These are phyloP conservation scores for Microbotryum intermedium DNA, from an alignment of 1,284 basidiomycete genomes.

Conservation along the genomic window DNA sequence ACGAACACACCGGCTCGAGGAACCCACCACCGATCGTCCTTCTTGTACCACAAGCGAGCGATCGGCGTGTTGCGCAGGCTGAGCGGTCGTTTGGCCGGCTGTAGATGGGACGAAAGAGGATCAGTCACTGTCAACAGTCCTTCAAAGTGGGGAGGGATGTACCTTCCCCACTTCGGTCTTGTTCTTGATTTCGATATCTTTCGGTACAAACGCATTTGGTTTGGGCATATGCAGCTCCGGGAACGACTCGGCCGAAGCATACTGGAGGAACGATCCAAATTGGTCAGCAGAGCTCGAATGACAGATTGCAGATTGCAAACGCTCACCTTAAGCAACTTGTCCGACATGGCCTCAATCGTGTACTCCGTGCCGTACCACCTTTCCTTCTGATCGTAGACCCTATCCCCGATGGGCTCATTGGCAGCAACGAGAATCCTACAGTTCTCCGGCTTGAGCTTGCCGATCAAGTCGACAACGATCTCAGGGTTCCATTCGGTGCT, in stretches of 20 bases:
- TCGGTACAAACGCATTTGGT: conserved; percentile 82
- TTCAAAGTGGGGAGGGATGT: conserved; percentile 13
- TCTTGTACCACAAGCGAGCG: conserved; percentile 84
- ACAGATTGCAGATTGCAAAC: not conserved
- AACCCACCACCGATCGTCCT: conserved; percentile 90
- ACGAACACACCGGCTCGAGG: conserved; percentile 71
- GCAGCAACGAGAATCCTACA: conserved; percentile 72
- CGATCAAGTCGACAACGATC: conserved; percentile 58
- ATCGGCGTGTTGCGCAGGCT: conserved; percentile 63
- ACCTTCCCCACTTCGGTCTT: conserved; percentile 60
- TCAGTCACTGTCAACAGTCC: not conserved
- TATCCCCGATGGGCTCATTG: conserved; percentile 47
- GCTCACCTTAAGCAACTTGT: conserved; percentile 56
- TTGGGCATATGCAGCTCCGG: conserved; percentile 67
- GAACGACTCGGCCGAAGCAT: conserved; percentile 49
- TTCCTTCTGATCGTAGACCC: conserved; percentile 61
- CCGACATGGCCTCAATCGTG: conserved; percentile 56
- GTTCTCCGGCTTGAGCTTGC: conserved; percentile 53
- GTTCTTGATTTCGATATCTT: conserved; percentile 65
- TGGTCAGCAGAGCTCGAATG: not conserved
- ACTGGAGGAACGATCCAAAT: not conserved
- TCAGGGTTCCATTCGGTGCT: conserved; percentile 67
- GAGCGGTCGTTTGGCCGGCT: conserved; percentile 65
- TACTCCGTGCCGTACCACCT: conserved; percentile 79
- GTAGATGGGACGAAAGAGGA: not conserved